These are phyloP conservation scores for Trichoderma gamsii DNA, from an alignment of 495 filamentous ascomycete genomes.

Conservation along the genomic window DNA sequence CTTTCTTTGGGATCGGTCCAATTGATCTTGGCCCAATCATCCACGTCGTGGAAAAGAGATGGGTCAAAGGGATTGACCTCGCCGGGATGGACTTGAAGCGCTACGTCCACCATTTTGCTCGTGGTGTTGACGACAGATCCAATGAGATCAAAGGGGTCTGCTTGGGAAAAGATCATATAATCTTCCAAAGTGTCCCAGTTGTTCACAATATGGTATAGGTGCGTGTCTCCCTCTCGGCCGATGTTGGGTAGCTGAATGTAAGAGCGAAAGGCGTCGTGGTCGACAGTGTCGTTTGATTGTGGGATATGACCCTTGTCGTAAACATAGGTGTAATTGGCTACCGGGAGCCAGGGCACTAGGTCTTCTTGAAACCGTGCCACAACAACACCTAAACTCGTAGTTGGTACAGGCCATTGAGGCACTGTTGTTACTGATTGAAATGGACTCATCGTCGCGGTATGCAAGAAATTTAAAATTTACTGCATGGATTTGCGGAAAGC, in stretches of 20 bases:
- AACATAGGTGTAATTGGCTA: background rate
- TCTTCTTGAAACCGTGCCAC: background rate
- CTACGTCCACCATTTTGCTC: background rate
- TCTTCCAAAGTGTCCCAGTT: background rate
- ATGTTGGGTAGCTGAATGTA: background rate
- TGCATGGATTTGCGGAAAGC: too few species aligned
- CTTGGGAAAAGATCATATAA: background rate
- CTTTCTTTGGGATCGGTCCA: slow-evolving; percentile 7
- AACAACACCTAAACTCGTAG: background rate
- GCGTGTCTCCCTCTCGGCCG: background rate
- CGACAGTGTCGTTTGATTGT: background rate
- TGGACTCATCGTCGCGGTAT: background rate
- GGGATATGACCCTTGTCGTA: background rate
- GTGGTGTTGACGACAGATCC: background rate
- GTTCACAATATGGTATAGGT: background rate
- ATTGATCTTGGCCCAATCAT: slow-evolving; percentile 11
- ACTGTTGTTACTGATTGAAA: background rate
- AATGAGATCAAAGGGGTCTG: background rate
- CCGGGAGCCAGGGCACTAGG: background rate
- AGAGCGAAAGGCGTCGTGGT: slow-evolving; percentile 6
- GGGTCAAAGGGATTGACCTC: background rate
- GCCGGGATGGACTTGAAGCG: background rate
- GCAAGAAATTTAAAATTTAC: too few species aligned
- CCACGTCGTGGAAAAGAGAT: background rate
- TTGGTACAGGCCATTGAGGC: background rate